phyloP scores from a whole-genome alignment of 2,329 filamentous ascomycete genomes.

The Ophiocordyceps camponoti-floridani region DNA sequence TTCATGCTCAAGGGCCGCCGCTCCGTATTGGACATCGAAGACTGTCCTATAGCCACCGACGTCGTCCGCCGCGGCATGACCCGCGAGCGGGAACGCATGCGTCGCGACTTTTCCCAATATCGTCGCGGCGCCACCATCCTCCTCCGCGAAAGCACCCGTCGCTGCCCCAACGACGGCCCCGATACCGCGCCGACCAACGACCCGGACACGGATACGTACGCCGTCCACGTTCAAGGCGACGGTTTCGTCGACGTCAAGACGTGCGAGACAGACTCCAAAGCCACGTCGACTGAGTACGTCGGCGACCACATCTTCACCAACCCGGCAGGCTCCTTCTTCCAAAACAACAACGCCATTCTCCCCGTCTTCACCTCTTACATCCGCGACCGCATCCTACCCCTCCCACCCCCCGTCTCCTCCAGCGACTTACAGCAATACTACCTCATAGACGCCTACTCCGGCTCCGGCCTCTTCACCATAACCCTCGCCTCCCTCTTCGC shows the following conservation, averaged over 20 bases:
- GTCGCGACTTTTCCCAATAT: constrained; percentile 51
- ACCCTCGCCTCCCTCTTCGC: constrained; percentile 75
- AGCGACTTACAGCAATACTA: constrained; percentile 24
- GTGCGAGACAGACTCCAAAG: constrained; percentile 76
- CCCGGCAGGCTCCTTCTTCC: constrained; percentile 89
- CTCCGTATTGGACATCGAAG: constrained; percentile 80
- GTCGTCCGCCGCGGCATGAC: constrained; percentile 66
- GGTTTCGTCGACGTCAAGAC: constrained; percentile 61
- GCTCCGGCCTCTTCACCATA: constrained; percentile 92
- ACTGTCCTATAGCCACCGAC: constrained; percentile 87
- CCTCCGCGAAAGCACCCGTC: constrained; percentile 66
- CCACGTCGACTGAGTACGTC: constrained; percentile 72
- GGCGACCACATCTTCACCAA: constrained; percentile 74
- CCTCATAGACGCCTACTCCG: constrained; percentile 94
- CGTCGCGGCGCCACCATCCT: constrained; percentile 73
- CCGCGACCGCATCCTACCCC: constrained; percentile 55
- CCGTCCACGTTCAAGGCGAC: constrained; percentile 30
- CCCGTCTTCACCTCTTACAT: constrained; percentile 75
- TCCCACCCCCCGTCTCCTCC: constrained; percentile 13
- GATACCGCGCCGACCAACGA: constrained; percentile 8
- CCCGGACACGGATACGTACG: constrained; percentile 11
- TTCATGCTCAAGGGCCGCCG: constrained; percentile 78
- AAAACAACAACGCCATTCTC: constrained; percentile 98
- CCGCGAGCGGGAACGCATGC: constrained; percentile 61
- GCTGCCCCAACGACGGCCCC: constrained; percentile 34